Conservation (phyloP, 192 early-diverging fungal species). For the Podila epigama region DNA sequence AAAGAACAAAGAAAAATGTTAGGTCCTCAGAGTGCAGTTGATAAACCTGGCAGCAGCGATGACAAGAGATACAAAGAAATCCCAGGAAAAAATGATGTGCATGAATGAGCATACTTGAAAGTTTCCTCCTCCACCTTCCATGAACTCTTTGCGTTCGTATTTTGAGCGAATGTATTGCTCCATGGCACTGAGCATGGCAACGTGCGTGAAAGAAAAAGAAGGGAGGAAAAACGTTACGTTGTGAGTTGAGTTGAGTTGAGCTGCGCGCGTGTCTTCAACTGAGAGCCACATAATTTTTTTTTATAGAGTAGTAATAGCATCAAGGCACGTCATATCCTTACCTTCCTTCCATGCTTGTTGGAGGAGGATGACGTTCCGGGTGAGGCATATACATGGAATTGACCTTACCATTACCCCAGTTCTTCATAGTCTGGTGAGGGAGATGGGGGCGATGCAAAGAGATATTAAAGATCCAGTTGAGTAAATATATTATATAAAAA, state of each 20-base stretch:
- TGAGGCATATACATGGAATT: slow-evolving; percentile 76
- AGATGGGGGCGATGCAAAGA: neutral
- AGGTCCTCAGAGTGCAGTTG: neutral
- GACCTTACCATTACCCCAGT: slow-evolving; percentile 71
- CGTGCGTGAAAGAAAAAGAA: neutral
- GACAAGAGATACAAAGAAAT: neutral
- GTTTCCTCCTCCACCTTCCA: slow-evolving; percentile 51
- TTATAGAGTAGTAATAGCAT: neutral
- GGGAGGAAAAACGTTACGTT: no score
- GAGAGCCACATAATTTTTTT: no score
- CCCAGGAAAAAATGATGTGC: no score
- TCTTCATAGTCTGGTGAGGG: slow-evolving; percentile 54
- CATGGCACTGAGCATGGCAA: slow-evolving; percentile 66
- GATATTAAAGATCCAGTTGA: neutral
- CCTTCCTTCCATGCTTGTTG: slow-evolving; percentile 66
- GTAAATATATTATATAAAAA: neutral
- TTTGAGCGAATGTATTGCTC: slow-evolving; percentile 92
- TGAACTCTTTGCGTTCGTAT: slow-evolving; percentile 81
- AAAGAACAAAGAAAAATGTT: neutral
- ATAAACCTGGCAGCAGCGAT: neutral
- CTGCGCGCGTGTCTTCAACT: no score
- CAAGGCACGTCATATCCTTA: slow-evolving; percentile 15
- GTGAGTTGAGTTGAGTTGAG: no score
- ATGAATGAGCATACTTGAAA: slow-evolving; percentile 12
- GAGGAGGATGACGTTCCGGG: slow-evolving; percentile 69